Conservation (phyloP, 2,329 filamentous ascomycete species). For the Coniochaeta sp. region DNA sequence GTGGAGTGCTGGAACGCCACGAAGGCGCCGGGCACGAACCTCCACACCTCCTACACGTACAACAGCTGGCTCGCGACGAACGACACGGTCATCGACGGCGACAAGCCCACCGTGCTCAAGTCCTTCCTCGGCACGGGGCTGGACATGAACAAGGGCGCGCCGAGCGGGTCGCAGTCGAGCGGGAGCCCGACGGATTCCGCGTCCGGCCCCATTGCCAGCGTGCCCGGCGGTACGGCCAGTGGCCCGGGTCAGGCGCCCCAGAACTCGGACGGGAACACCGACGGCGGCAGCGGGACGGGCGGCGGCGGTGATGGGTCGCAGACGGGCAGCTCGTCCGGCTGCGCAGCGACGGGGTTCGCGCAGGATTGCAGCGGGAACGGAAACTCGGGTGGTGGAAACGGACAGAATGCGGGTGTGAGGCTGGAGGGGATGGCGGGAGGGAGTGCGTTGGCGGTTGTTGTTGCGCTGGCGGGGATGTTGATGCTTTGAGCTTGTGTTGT, state of each 20-base stretch:
- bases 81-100: conserved; percentile 66
- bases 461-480: conserved; percentile 25
- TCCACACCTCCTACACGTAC: conserved; percentile 70
- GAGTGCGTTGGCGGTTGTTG: conserved; percentile 28
- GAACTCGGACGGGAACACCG: conserved; percentile 12
- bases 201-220: conserved; percentile 8
- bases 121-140: conserved; percentile 77
- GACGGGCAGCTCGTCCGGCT: conserved; percentile 19
- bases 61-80: conserved; percentile 60
- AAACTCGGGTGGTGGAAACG: conserved; percentile 19
- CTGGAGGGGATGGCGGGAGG: conserved; percentile 21
- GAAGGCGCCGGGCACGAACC: conserved; percentile 57
- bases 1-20: conserved; percentile 75
- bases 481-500: conserved; percentile 19
- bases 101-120: conserved; percentile 68
- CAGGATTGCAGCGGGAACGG: conserved; percentile 28
- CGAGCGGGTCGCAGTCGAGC: conserved; percentile 12
- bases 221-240: conserved; percentile 19
- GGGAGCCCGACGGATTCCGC: conserved; percentile 8
- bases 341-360: conserved; percentile 30
- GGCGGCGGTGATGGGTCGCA: conserved; percentile 11
- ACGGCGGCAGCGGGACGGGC: conserved; percentile 8
- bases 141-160: conserved; percentile 56
- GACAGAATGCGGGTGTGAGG: conserved; percentile 18
- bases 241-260: conserved; percentile 13